phyloP scores from a whole-genome alignment of 768 basidiomycete species.

The Auriscalpium orientale region DNA sequence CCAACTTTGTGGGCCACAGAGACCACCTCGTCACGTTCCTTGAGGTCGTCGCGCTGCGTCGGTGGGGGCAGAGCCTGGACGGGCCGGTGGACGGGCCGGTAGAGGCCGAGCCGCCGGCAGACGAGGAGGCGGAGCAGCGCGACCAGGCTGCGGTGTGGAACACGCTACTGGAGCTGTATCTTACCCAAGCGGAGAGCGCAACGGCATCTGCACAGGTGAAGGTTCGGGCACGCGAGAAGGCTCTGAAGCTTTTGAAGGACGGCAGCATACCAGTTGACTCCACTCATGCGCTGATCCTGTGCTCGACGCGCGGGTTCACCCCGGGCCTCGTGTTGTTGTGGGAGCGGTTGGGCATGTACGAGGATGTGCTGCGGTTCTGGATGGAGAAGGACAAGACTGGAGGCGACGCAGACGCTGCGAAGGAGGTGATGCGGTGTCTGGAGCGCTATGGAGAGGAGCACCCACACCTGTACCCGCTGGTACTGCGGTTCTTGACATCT shows the following conservation, averaged over 20 bases:
- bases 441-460: constrained; percentile 63
- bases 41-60: constrained; percentile 70
- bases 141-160: constrained; percentile 92
- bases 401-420: constrained; percentile 29
- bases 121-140: constrained; percentile 41
- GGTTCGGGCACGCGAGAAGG: constrained; percentile 48
- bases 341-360: constrained; percentile 94
- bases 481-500: constrained; percentile 83
- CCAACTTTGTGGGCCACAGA: constrained; percentile 89
- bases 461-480: constrained; percentile 78
- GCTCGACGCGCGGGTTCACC: constrained; percentile 77
- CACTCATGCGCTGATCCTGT: constrained; percentile 91
- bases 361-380: constrained; percentile 90
- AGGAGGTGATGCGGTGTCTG: constrained; percentile 66
- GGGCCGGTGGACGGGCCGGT: constrained; percentile 17
- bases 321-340: constrained; percentile 83
- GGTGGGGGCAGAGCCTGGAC: constrained; percentile 75
- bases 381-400: constrained; percentile 56
- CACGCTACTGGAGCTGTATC: constrained; percentile 88
- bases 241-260: constrained; percentile 61
- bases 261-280: constrained; percentile 66
- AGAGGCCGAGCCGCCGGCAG: constrained; percentile 11
- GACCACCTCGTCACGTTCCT: constrained; percentile 79
- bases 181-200: constrained; percentile 43
- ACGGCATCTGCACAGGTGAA: constrained; percentile 19